phyloP scores from a whole-genome alignment of 73 alveolate genomes.

The Strombidium stylifer region DNA sequence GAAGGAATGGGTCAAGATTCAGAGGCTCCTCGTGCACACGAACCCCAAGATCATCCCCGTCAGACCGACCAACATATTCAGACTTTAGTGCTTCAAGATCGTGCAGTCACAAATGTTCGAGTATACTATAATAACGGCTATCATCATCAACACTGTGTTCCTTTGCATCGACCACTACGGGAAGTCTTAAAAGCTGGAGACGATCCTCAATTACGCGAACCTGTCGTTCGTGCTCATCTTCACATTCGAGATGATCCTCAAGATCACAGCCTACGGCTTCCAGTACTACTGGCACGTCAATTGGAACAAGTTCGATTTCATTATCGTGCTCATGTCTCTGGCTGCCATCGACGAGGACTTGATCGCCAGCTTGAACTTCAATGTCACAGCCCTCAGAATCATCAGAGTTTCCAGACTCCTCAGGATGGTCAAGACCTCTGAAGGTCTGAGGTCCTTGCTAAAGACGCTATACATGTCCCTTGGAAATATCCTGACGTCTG shows the following conservation, averaged over 20 bases:
- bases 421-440: conserved; percentile 59
- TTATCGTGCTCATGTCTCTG: conserved; percentile 35
- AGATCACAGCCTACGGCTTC: conserved; percentile 45
- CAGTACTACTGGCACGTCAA: conserved; percentile 42
- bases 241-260: conserved; percentile 52
- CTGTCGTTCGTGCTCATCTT: conserved; percentile 40
- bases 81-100: conserved; percentile 7
- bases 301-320: conserved; percentile 72
- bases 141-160: conserved; percentile 26
- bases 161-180: conserved; percentile 31
- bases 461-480: conserved; percentile 64
- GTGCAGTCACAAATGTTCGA: conserved; percentile 44
- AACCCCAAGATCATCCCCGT: conserved; percentile 31
- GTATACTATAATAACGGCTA: conserved; percentile 6
- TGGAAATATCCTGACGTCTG: conserved; percentile 56
- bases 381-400: conserved; percentile 63
- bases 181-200: neutral
- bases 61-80: conserved; percentile 9
- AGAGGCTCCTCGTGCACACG: conserved; percentile 36
- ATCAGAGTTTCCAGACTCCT: conserved; percentile 67
- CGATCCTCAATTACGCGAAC: conserved; percentile 11
- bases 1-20: conserved; percentile 67
- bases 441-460: conserved; percentile 62
- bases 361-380: conserved; percentile 34
- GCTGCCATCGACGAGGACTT: conserved; percentile 43